A percentile compares a stretch with the other conserved stretches of the same genome.
These are phyloP conservation scores for Misopates orontium DNA, from an alignment of 257 asterid genomes.

Conservation along the genomic window DNA sequence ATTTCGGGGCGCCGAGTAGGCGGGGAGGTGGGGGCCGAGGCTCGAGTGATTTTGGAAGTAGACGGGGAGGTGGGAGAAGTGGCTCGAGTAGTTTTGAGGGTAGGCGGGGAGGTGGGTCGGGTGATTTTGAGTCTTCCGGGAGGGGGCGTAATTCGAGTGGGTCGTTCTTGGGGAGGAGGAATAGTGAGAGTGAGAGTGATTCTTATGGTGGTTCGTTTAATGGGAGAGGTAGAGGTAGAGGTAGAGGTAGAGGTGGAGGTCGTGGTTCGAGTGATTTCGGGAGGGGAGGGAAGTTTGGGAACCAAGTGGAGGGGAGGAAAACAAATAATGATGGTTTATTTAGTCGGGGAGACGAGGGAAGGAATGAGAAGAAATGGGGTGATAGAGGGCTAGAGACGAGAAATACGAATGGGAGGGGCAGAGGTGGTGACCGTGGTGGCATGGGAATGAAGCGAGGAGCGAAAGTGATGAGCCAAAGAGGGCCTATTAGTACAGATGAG, in stretches of 20 bases:
- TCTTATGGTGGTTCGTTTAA: conserved; percentile 25
- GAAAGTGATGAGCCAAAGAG: conserved; percentile 38
- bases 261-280: conserved; percentile 33
- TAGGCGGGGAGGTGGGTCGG: conserved; percentile 17
- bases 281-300: conserved; percentile 46
- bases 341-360: conserved; percentile 34
- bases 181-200: conserved; percentile 10
- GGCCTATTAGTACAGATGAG: conserved; percentile 45
- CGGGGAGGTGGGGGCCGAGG: conserved; percentile 24
- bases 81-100: conserved; percentile 4
- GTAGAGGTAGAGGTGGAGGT: conserved; percentile 48
- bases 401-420: conserved; percentile 35
- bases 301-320: conserved; percentile 28
- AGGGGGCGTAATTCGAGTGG: not conserved
- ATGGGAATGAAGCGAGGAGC: conserved; percentile 32
- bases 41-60: conserved; percentile 8
- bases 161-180: conserved; percentile 15
- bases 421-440: conserved; percentile 39
- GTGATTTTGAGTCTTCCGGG: not conserved
- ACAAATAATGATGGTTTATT: conserved; percentile 21
- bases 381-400: conserved; percentile 34
- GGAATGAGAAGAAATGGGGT: conserved; percentile 29
- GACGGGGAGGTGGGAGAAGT: conserved; percentile 20
- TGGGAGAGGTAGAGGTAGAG: conserved; percentile 47
- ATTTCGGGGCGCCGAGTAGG: conserved; percentile 14